These are phyloP conservation scores for Aegilops bicornis DNA, from an alignment of 176 grass and related monocot genomes.

Conservation along the genomic window DNA sequence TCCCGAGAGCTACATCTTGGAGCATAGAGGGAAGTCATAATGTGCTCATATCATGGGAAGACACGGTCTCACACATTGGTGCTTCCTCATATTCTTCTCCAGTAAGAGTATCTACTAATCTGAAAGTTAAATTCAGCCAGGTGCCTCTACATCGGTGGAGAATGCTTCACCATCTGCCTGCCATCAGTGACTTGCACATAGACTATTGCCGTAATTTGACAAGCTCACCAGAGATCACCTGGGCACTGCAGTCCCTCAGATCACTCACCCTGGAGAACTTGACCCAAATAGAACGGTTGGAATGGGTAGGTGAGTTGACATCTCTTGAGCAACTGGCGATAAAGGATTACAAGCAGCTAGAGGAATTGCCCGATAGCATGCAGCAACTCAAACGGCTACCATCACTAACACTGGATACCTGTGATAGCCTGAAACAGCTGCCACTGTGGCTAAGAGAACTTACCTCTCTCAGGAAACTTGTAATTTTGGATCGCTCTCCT, in stretches of 20 bases:
- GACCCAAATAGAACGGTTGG: background rate
- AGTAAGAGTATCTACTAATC: background rate
- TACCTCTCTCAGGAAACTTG: background rate
- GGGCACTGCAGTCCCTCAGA: background rate
- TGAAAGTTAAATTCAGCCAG: background rate
- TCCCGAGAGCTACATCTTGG: background rate
- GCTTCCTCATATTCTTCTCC: background rate
- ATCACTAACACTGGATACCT: too few species aligned
- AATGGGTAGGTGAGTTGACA: too few species aligned
- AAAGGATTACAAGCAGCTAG: rapidly evolving
- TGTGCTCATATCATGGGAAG: conserved; percentile 9
- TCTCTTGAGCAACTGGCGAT: too few species aligned
- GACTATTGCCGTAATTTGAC: background rate
- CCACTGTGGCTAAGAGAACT: background rate
- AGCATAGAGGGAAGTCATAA: background rate
- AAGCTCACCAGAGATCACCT: background rate
- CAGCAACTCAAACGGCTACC: too few species aligned
- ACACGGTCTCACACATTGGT: background rate
- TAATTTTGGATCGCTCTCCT: too few species aligned
- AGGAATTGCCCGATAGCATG: too few species aligned
- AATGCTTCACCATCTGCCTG: background rate
- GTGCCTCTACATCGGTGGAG: conserved; percentile 5
- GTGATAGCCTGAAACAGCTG: background rate
- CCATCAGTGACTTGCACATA: background rate
- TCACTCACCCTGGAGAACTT: background rate